Conservation (phyloP, 2,329 filamentous ascomycete species). For the Cladosporium austrohemisphaericum region DNA sequence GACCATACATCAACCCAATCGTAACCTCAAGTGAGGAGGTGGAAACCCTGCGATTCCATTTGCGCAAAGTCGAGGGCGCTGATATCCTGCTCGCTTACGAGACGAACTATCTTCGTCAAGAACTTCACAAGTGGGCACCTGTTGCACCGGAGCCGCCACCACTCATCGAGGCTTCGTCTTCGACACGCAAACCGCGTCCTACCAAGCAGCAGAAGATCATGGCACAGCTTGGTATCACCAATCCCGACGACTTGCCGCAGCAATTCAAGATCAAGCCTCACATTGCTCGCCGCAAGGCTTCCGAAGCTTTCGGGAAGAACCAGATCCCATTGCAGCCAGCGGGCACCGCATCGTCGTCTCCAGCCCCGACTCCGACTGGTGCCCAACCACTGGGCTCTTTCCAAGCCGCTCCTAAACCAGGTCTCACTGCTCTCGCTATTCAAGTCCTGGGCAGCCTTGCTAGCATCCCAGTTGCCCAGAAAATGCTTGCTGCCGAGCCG, state of each 20-base stretch:
- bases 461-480: slow-evolving; percentile 23
- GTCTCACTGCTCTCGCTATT: slow-evolving; percentile 24
- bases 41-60: slow-evolving; percentile 86
- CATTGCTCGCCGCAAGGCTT: slow-evolving; percentile 63
- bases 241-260: slow-evolving; percentile 84
- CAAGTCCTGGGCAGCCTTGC: slow-evolving; percentile 25
- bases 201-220: slow-evolving; percentile 97
- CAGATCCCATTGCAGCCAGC: slow-evolving; percentile 29
- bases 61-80: slow-evolving; percentile 94
- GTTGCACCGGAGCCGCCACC: slow-evolving; percentile 84
- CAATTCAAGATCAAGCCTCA: slow-evolving; percentile 75
- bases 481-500: slow-evolving; percentile 23
- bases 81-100: slow-evolving; percentile 88
- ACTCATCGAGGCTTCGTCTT: slow-evolving; percentile 79
- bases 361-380: slow-evolving; percentile 22
- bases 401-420: slow-evolving; percentile 17
- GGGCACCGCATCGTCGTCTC: slow-evolving; percentile 26
- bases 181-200: slow-evolving; percentile 89
- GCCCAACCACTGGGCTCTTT: slow-evolving; percentile 13
- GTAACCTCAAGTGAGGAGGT: slow-evolving; percentile 75
- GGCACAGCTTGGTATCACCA: slow-evolving; percentile 79
- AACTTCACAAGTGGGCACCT: slow-evolving; percentile 90
- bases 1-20: slow-evolving; percentile 74
- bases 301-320: slow-evolving; percentile 26
- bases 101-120: slow-evolving; percentile 96